Conservation (phyloP, 345 rosid genomes). For the Euphorbia lathyris region DNA sequence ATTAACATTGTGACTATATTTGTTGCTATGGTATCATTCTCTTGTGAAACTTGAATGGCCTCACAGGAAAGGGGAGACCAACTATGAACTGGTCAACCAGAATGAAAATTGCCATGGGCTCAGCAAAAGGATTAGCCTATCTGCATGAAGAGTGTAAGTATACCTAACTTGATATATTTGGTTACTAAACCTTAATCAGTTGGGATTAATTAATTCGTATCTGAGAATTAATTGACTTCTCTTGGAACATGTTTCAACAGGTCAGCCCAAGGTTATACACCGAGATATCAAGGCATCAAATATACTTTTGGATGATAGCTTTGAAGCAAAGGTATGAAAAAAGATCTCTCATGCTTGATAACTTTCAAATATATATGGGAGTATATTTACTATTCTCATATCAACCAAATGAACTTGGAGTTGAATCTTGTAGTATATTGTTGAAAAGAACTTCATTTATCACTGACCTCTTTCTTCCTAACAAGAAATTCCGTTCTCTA, state of each 20-base stretch:
- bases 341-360: not conserved
- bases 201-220: not conserved
- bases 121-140: constrained; percentile 26
- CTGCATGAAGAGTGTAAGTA: constrained; percentile 29
- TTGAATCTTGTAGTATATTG: not conserved
- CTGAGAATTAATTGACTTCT: not conserved
- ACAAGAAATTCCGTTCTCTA: not conserved
- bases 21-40: constrained; percentile 11
- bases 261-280: constrained; percentile 33
- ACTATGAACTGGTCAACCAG: constrained; percentile 21
- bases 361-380: not conserved
- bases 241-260: constrained; percentile 5
- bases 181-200: not conserved
- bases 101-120: constrained; percentile 21
- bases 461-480: not conserved
- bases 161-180: not conserved
- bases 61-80: constrained; percentile 56
- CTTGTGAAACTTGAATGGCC: constrained; percentile 6
- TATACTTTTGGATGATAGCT: constrained; percentile 29
- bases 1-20: not conserved
- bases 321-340: constrained; percentile 28
- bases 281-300: constrained; percentile 30
- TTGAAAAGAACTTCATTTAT: not conserved
- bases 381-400: not conserved
- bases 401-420: not conserved